phyloP scores from a whole-genome alignment of 148 eudicot species.

The Talinum fruticosum region DNA sequence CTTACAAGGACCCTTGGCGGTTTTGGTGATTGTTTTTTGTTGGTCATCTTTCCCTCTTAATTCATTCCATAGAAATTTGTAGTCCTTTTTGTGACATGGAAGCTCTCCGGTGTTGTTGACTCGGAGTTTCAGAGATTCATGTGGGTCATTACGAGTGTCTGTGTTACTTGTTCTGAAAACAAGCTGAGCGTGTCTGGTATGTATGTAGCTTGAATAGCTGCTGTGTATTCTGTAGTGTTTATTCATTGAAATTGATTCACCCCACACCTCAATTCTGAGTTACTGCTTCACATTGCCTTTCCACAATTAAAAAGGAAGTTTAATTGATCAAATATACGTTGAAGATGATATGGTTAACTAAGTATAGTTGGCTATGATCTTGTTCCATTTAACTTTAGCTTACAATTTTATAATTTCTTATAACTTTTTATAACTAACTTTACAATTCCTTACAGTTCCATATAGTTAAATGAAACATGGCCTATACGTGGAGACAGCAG shows the following conservation, averaged over 20 bases:
- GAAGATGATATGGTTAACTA: no score
- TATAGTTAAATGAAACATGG: no score
- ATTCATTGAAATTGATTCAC: background rate
- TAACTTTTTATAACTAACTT: no score
- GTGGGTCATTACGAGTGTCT: background rate
- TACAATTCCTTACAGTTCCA: no score
- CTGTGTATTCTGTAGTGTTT: background rate
- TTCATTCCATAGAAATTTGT: background rate
- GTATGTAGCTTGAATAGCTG: constrained; percentile 5
- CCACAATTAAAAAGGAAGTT: no score
- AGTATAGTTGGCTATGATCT: no score
- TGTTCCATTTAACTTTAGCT: no score
- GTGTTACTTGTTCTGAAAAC: background rate
- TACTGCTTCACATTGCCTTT: no score
- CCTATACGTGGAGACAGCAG: no score
- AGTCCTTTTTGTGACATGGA: background rate
- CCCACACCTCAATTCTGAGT: no score
- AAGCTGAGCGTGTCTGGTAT: background rate
- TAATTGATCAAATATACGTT: no score
- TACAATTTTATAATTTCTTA: no score
- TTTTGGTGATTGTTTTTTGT: constrained; percentile 63
- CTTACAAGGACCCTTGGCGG: constrained; percentile 84
- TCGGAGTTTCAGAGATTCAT: background rate
- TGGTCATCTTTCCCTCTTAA: background rate
- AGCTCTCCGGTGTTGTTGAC: background rate